Evolutionary conservation across 208 protist genomes (phyloP).

Genomic region (Acanthamoeba royreba): DNA sequence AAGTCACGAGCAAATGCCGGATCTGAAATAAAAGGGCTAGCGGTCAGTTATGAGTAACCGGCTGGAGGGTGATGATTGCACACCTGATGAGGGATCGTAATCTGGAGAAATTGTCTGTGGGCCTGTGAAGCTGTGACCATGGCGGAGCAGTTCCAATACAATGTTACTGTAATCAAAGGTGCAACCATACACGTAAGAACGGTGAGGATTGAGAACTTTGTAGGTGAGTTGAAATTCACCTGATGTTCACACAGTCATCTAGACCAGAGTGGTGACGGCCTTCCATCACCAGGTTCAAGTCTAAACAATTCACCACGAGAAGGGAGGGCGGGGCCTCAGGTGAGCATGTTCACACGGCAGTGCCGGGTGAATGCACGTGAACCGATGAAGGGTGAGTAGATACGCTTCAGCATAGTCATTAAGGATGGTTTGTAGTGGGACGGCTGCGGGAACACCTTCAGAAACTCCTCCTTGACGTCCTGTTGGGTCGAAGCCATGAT

Average conservation of each 20-base stretch:
- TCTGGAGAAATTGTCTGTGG: no score
- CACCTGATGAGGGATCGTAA: no score
- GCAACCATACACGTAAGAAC: no score
- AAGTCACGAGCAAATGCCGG: neutral
- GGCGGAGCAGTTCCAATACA: no score
- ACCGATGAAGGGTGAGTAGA: neutral
- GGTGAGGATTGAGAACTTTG: no score
- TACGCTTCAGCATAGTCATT: slow-evolving; percentile 18
- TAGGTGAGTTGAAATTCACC: neutral
- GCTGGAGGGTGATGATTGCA: no score
- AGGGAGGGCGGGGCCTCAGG: neutral
- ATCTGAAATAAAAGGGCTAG: no score
- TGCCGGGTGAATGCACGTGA: neutral
- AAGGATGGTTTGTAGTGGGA: slow-evolving; percentile 2
- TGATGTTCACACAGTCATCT: slow-evolving; percentile 20
- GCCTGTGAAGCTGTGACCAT: no score
- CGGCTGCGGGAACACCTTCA: slow-evolving; percentile 1
- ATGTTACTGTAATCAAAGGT: no score
- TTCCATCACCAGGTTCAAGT: slow-evolving; percentile 18
- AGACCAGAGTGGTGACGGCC: slow-evolving; percentile 23
- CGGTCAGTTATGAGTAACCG: no score
- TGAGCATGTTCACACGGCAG: neutral
- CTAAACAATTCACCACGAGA: neutral
- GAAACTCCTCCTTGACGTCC: slow-evolving; percentile 30
- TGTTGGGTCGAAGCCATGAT: no score